Evolutionary conservation across 768 basidiomycete species (phyloP), one percentile per base, ranked within the genome.

Genomic region (Termitomyces sp.): DNA sequence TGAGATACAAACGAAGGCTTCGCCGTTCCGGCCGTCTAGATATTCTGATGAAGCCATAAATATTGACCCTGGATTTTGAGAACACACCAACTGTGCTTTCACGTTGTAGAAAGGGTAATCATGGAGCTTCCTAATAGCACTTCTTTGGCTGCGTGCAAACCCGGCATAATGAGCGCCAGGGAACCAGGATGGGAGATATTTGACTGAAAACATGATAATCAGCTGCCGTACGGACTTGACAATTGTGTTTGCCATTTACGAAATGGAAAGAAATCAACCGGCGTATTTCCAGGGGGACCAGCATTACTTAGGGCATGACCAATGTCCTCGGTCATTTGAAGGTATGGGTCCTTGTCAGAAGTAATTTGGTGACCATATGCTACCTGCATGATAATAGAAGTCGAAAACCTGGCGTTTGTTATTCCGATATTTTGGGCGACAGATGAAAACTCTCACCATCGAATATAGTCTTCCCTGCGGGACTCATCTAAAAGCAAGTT

Each of bases 281-380:
- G 48, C 9, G 58, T 56, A 24, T 35, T 40, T 22, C 57, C 54
- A 32, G 73, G 53, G 60, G 69, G 22, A 40, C 62, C 60, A 57
- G 68, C 34, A 57, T 62, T 21, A 54, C 55, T 32, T 53, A 69
- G 45, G 52, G 67, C 56, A 12, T 64, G 45, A 19, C 66, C 58
- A 15, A 68, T 66, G 14, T 63, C 57, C 34, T 76, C 68, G 5
- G 70, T 71, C 3, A 72, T 58, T 3, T 62, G 41, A 19, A 80
- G 61, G 48, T 73, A 69, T 2, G 68, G 67, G 53, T 80, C 76
- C 5, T 73, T 67, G 34, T 62, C 55, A 3, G 64, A 64, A 9
- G 58, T 56, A 30, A 73, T 60, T 9, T 60, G 58, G 34, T 72
- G 66, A 3, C 75, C 74, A 51, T 70, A 72, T 2, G 70, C 62